These are phyloP conservation scores for Diplodia intermedia DNA, from an alignment of 2,329 filamentous ascomycete genomes.

Conservation along the genomic window DNA sequence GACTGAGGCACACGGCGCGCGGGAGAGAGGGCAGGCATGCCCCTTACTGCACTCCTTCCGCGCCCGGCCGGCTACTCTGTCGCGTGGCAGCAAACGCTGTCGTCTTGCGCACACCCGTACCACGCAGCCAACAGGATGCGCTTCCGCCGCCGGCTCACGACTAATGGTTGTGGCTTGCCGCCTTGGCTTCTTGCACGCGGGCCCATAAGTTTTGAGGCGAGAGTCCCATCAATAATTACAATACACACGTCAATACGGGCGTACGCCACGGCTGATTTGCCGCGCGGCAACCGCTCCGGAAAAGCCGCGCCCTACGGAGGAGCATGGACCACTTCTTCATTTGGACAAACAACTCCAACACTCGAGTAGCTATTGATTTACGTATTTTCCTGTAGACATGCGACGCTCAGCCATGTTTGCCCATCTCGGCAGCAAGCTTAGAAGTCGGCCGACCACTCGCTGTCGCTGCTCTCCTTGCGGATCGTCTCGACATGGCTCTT, in stretches of 20 bases:
- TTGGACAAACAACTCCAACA: too few species aligned
- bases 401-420: too few species aligned
- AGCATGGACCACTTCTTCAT: too few species aligned
- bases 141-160: conserved; percentile 15
- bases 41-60: conserved; percentile 3
- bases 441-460: conserved; percentile 23
- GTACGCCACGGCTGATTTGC: conserved; percentile 1
- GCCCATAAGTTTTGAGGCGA: not conserved
- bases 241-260: not conserved
- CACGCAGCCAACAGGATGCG: conserved; percentile 2
- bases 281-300: conserved; percentile 9
- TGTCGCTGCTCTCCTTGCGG: conserved; percentile 20
- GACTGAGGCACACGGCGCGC: not conserved
- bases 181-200: not conserved
- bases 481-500: conserved; percentile 19
- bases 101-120: too few species aligned
- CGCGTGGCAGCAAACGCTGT: too few species aligned
- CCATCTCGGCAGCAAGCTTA: not conserved
- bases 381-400: too few species aligned
- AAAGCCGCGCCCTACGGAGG: not conserved
- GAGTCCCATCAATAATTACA: not conserved
- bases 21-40: conserved; percentile 1
- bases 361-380: too few species aligned
- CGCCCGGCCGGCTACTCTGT: too few species aligned
- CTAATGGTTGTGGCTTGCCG: not conserved